A percentile compares a stretch with the other conserved stretches of the same genome.
Evolutionary conservation across 2,329 filamentous ascomycete species (phyloP).

Genomic region (Penicillium sp.): DNA sequence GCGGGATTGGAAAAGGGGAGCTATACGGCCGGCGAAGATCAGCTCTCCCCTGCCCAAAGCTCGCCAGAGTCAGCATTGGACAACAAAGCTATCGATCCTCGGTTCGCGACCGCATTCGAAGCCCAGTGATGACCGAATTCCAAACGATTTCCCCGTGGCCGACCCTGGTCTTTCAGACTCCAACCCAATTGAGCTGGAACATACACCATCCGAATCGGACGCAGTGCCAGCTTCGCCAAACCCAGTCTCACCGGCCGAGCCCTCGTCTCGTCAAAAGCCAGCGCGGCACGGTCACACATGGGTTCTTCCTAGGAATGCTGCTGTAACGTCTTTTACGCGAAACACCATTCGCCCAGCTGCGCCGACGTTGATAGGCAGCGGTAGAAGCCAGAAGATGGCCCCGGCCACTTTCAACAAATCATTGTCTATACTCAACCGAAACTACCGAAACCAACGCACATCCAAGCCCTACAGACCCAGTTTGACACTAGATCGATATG

Average conservation of each 20-base stretch:
- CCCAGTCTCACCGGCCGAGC: neutral
- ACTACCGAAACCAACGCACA: slow-evolving; percentile 24
- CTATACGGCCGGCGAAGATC: slow-evolving; percentile 32
- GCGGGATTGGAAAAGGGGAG: slow-evolving; percentile 51
- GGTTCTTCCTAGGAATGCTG: slow-evolving; percentile 34
- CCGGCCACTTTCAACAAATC: slow-evolving; percentile 31
- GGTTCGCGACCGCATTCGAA: slow-evolving; percentile 6
- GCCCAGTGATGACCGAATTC: slow-evolving; percentile 1
- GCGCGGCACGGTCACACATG: slow-evolving; percentile 30
- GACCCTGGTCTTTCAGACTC: slow-evolving; percentile 4
- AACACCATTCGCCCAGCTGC: slow-evolving; percentile 36
- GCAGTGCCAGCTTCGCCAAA: slow-evolving; percentile 3
- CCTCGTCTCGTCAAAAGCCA: slow-evolving; percentile 6
- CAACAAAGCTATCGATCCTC: slow-evolving; percentile 22
- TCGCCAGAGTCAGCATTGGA: slow-evolving; percentile 24
- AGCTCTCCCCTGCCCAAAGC: slow-evolving; percentile 16
- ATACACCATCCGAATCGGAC: neutral
- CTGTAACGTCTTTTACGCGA: slow-evolving; percentile 37
- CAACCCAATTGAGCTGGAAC: slow-evolving; percentile 4
- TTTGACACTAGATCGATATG: slow-evolving; percentile 37
- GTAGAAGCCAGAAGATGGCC: slow-evolving; percentile 14
- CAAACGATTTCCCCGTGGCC: slow-evolving; percentile 3
- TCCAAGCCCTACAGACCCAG: slow-evolving; percentile 21
- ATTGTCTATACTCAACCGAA: slow-evolving; percentile 33
- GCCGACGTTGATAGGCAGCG: slow-evolving; percentile 27